Evolutionary conservation across 768 basidiomycete species (phyloP), one percentile per base, ranked within the genome.

Genomic region (Boletellus emodensis): DNA sequence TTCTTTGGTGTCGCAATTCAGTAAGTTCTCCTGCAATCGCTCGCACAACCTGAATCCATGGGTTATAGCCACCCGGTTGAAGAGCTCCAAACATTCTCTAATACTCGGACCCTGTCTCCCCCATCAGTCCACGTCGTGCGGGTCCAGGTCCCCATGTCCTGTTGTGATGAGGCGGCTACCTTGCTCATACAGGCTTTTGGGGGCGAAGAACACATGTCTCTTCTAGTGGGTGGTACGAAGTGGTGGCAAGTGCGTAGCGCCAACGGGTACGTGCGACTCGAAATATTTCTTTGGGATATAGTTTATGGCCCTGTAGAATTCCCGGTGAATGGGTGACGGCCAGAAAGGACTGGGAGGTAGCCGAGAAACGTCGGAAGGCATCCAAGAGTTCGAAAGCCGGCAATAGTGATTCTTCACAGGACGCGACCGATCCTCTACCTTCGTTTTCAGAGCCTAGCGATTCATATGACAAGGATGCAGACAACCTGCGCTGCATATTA

Each of bases 161-260:
- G 75, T 40, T 93, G 93, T 59, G 81, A 87, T 37, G 76, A 84
- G 24, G 89, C 92, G 2, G 89, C 93, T 5, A 65, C 67, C 1
- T 69, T 82, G 55, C 75, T 97, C 41, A 83, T 94, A 49, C 72
- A 81, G 53, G 90, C 83, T 4, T 74, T 96, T 8, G 93, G 94
- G 2, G 94, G 94, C n/a, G 85, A 88, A 60, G 80, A 87, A 36
- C 75, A 80, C 13, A 81, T 78, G 42, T 79, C 81, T 55, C 77
- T 76, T 36, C 64, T 91, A 28, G 84, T 93, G 4, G 95, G 95
- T 11, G 95, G 95, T 1, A 81, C 83, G 6, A 94, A 94, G 64
- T 98, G 95, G 94, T 98, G 95, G 95, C 94, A 96, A 69, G 92
- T 94, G 32, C 84, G 94, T 37, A 85, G 87, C 17, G 64, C 92